Evolutionary conservation across 2,329 filamentous ascomycete species (phyloP).

Genomic region (Trichophyton simii): DNA sequence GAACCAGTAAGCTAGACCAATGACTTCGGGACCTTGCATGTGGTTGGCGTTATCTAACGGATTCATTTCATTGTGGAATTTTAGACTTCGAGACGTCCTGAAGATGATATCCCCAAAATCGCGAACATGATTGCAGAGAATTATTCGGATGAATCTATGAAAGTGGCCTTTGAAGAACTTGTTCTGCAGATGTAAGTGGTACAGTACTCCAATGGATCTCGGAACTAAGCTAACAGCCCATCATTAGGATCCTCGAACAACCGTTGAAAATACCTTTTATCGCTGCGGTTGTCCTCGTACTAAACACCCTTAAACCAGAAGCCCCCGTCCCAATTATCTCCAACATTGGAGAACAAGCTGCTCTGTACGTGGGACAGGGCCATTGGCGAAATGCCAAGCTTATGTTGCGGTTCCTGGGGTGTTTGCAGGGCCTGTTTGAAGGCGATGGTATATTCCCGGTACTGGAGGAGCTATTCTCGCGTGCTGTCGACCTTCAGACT

Average conservation of each 20-base stretch:
- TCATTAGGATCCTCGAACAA: constrained; percentile 59
- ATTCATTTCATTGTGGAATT: neutral
- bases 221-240: neutral
- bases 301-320: constrained; percentile 66
- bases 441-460: constrained; percentile 76
- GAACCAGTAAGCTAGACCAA: constrained; percentile 46
- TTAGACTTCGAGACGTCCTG: constrained; percentile 56
- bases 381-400: constrained; percentile 89
- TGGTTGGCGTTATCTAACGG: neutral
- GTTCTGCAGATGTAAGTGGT: constrained; percentile 55
- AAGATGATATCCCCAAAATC: constrained; percentile 64
- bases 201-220: neutral
- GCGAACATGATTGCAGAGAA: constrained; percentile 68
- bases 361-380: constrained; percentile 57
- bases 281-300: constrained; percentile 66
- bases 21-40: neutral
- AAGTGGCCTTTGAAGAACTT: constrained; percentile 59
- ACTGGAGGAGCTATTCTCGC: constrained; percentile 77
- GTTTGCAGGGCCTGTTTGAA: constrained; percentile 65
- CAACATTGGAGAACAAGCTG: constrained; percentile 48
- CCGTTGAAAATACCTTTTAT: constrained; percentile 96
- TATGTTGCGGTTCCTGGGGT: constrained; percentile 76
- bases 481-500: constrained; percentile 86
- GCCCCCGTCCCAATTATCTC: constrained; percentile 58
- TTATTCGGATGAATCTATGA: constrained; percentile 71